Evolutionary conservation across 2,329 filamentous ascomycete genomes (phyloP).

Genomic region (Hawksworthiomyces lignivorus): DNA sequence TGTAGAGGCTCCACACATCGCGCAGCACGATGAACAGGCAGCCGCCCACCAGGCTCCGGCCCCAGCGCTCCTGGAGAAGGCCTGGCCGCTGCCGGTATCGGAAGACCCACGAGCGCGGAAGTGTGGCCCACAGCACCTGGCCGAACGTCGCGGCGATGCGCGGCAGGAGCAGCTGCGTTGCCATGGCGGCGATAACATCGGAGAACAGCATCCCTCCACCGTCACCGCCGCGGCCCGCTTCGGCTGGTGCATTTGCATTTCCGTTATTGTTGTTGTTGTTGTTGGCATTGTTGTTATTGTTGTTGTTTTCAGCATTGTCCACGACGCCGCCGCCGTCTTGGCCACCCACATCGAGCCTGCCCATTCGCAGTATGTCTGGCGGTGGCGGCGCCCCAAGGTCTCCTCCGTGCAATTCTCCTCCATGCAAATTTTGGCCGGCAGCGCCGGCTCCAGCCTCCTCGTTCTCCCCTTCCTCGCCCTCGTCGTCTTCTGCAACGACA

Average conservation of each 20-base stretch:
- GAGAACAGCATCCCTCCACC: conserved; percentile 22
- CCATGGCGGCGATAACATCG: conserved; percentile 40
- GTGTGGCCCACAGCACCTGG: conserved; percentile 57
- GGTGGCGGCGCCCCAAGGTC: conserved; percentile 11
- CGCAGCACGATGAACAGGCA: conserved; percentile 83
- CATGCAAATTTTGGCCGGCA: no score
- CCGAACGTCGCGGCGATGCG: conserved; percentile 73
- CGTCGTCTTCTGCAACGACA: neutral
- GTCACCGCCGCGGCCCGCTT: conserved; percentile 16
- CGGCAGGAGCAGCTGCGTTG: conserved; percentile 64
- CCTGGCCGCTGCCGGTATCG: conserved; percentile 34
- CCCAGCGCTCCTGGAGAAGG: conserved; percentile 78
- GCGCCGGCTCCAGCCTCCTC: conserved; percentile 16
- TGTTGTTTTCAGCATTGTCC: neutral
- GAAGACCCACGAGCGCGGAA: conserved; percentile 65
- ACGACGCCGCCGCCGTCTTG: neutral
- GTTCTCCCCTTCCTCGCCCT: conserved; percentile 14
- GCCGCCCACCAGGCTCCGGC: conserved; percentile 78
- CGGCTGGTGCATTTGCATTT: conserved; percentile 17
- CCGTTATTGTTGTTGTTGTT: conserved; percentile 10
- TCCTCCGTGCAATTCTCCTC: no score
- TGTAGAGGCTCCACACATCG: conserved; percentile 53
- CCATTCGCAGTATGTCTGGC: neutral
- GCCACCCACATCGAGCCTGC: no score
- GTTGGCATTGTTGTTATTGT: conserved; percentile 4